Base-by-base conservation (phyloP, 208 protist species). In the Trypanosoma conorhini region DNA sequence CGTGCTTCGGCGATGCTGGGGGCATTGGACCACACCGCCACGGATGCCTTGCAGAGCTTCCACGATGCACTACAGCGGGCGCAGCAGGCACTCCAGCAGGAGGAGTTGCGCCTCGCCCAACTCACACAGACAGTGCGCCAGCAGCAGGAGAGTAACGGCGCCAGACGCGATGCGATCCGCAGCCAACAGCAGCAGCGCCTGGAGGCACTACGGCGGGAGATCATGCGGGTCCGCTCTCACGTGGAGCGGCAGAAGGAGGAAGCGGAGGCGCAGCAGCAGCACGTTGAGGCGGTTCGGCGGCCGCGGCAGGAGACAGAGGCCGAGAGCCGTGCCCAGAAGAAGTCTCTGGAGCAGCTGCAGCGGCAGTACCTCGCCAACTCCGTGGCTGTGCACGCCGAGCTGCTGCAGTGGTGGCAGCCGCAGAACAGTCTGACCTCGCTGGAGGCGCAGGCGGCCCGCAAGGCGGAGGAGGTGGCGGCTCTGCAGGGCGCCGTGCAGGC, bases 21-120 rank as follows among this genome's bases (percentile, higher is more conserved):
- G 15, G 64, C 63, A 12, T 67, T 75, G 13, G 85, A 90, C 69
- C 57, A 57, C 40, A 69, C 66, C 24, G 44, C 81, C 59, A 70
- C 40, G 3, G 85, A 79, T 55, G 73, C 79, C 8, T 70, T 90
- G 61, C 56, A 58, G 40, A 71, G 62, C 74, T 90, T 90, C 66
- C 42, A 61, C 33, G 68, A 72, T 30, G 79, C 85, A 3, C 73
- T 86, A 17, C 54, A 70, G 30, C 67, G 77, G 48, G 72, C 81
- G 17, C 78, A 87, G 63, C 21, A 63, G 26, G 56, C 62, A 0
- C 77, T 90, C 22, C 74, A 80, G 38, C 62, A 76, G 54, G 85
- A 90, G 52, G 70, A 77, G 51, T 48, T 30, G 5, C 85, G 79
- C 8, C 58, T 80, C 9, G 24, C 51, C 19, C 24, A 59, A 42